These are phyloP conservation scores for Schwanniomyces vanrijiae DNA, from an alignment of 805 yeast species.

Conservation along the genomic window DNA sequence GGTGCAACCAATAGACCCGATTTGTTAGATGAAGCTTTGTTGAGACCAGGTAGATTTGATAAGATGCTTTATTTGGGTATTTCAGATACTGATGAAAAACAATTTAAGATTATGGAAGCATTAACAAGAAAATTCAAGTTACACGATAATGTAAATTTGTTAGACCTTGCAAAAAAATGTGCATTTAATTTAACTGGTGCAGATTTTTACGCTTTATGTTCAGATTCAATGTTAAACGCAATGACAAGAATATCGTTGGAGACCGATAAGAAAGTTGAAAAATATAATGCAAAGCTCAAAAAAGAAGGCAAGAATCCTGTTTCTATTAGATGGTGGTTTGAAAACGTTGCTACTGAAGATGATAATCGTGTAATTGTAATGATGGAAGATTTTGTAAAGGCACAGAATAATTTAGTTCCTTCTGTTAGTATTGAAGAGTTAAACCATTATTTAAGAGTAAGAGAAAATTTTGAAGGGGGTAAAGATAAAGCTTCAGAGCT, in stretches of 20 bases:
- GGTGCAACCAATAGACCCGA: conserved; percentile 99
- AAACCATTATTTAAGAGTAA: conserved; percentile 74
- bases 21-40: conserved; percentile 85
- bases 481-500: conserved; percentile 32
- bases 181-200: conserved; percentile 97
- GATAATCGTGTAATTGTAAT: conserved; percentile 71
- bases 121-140: conserved; percentile 79
- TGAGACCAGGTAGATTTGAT: conserved; percentile 94
- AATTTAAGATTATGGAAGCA: conserved; percentile 81
- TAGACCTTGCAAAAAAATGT: conserved; percentile 62
- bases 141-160: conserved; percentile 57
- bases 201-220: conserved; percentile 93
- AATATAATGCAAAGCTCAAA: conserved; percentile 41
- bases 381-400: conserved; percentile 74
- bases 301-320: conserved; percentile 42
- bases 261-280: conserved; percentile 64
- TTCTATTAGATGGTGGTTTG: conserved; percentile 88
- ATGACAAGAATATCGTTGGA: conserved; percentile 85
- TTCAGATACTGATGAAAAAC: conserved; percentile 87
- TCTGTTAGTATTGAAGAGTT: conserved; percentile 88
- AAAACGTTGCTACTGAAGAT: conserved; percentile 63
- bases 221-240: conserved; percentile 94
- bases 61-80: conserved; percentile 93
- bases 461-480: conserved; percentile 78
- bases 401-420: conserved; percentile 70